Base-by-base conservation (phyloP, 2,329 filamentous ascomycete genomes). In the Aureobasidium lini region DNA sequence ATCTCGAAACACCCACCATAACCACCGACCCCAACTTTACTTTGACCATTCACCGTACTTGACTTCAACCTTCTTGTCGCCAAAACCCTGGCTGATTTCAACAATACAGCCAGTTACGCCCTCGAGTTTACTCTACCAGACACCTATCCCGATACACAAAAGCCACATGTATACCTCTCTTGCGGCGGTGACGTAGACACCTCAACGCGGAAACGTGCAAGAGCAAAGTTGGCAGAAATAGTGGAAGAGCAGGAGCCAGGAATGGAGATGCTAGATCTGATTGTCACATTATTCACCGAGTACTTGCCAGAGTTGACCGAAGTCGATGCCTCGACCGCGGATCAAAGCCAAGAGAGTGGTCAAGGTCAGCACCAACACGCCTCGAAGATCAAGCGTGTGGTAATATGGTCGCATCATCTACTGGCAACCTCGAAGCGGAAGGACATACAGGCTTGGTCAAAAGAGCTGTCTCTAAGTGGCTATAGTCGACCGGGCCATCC, bases 371-470 rank as follows among this genome's bases (percentile, higher is more conserved):
- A 40, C 4, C 43, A 48, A 18, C 23, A 18, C 18, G 4, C 32
- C 11, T n/a, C 46, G 42, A 42, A 42, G n/a, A 62, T 62, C 43
- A 61, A 62, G 43, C 62, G 52, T 9, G 50, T 62, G 16, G 53
- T 62, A 2, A 57, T 63, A 48, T 63, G 62, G 62, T 61, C 62
- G 1, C 62, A 63, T 48, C 62, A 63, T 32, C 60, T 63, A 11
- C 58, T 63, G 11, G 62, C 62, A 8, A 63, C 62, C 16, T 63
- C 60, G 2, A 63, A 63, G 23, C 62, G 62, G 4, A 56, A 56
- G 28, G 57, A 60, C 15, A 62, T 63, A 11, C 47, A 59, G 15
- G 43, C 60, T 31, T 63, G 62, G 62, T 59, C 60, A 5, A 53
- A 50, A 5, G 62, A 63, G 39, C 49, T 63, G 9, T 23, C 39